Evolutionary conservation across 768 basidiomycete species (phyloP), one percentile per base, ranked within the genome.

Genomic region (Russula virescens): DNA sequence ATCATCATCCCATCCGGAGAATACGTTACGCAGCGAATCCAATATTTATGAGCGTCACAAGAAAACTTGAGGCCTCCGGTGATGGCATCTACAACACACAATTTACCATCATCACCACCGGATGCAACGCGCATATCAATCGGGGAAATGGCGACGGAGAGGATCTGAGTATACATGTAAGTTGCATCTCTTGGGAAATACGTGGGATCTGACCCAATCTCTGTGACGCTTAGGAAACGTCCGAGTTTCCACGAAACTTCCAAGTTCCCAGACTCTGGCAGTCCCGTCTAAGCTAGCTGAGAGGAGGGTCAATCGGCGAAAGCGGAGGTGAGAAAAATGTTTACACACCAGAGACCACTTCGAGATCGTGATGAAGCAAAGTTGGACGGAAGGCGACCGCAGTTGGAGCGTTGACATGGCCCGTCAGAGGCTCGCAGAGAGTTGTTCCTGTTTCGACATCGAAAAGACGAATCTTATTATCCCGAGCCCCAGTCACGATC

Each of bases 1-100:
- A 68, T 54, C 45, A 16, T 54, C 47, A 9, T 25, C 19, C 67
- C 67, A 31, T 64, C 61, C 8, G 55, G 62, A 4, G 67, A 68
- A 48, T 61, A 68, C 5, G 54, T 23, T 21, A 68, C 58, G 28
- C 63, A 67, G 25, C 50, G 45, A 9, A 67, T 57, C 60, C 61
- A 52, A 23, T 60, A 19, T n/a, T 25, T 19, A 38, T 68, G 66
- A 4, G 48, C 38, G 11, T 14, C 16, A 0, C 8, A 19, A 9
- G 7, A 16, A 14, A 55, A 42, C 19, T 62, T 56, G 13, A 8
- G 3, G 1, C 19, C 8, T 6, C 61, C 61, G 11, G 48, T 43
- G 11, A 26, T 31, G 18, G 2, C 40, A n/a, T 62, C 49, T 40
- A 50, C 35, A 26, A 56, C 55, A 11, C 50, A 0, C 21, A 62